Base-by-base conservation (phyloP, 202 grass and related monocot species). In the Hordeum pubiflorum region DNA sequence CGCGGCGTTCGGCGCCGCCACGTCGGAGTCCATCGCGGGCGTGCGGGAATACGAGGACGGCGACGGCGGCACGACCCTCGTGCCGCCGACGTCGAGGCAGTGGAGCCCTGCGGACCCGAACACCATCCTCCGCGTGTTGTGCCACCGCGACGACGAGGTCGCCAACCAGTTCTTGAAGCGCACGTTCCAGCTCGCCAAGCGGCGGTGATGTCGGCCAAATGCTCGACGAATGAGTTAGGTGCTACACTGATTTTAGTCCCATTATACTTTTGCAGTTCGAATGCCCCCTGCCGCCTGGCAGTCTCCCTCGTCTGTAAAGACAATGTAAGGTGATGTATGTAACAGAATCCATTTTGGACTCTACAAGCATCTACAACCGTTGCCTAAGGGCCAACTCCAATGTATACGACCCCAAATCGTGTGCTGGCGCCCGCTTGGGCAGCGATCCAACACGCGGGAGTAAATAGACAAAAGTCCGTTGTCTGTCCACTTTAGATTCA, bases 91-190 rank as follows among this genome's bases (percentile, higher is more conserved):
- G 23, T 85, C 94, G 69, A 82, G 87, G 36, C 84, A 77, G 72
- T 97, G 94, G 94, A 81, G 92, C 68, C 72, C 76, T 15, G 77
- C 85, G 1, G 91, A 97, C 33, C 88, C 94, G 0, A 92, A 94
- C 78, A 94, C 94, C 2, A 81, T 92, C 75, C 88, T 97, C 38
- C 82, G 94, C 34, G 89, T 97, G 58, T 83, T 97, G 36, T 97
- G 94, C 79, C 91, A 97, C 84, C 77, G 91, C 22, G 87, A 94
- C 44, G 91, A 97, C 86, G 86, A 91, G 73, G 71, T 76, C 21
- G 91, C 94, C 32, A 97, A 87, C 84, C 75, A 87, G 69, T 97
- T 92, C 72, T 57, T 97, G 67, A 97, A 97, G 89, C 89, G 89
- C 36, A 89, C 86, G 52, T 94, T 94, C 86, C 91, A 94, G 79